phyloP scores from a whole-genome alignment of 2,329 filamentous ascomycete genomes.

The Paramyrothecium roridum region DNA sequence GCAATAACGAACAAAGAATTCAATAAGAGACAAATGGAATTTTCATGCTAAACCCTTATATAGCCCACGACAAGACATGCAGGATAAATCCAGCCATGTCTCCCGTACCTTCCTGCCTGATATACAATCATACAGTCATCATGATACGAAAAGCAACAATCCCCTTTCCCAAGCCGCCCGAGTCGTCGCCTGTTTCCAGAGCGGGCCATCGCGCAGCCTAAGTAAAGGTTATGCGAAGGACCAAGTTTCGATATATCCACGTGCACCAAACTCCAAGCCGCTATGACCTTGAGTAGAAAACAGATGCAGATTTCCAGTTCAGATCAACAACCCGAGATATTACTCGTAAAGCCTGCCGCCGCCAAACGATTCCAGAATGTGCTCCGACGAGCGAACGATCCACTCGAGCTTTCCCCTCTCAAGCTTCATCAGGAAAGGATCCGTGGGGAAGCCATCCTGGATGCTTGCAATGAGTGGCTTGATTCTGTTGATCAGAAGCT shows the following conservation, averaged over 20 bases:
- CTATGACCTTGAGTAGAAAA: background rate
- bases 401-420: constrained; percentile 36
- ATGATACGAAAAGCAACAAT: background rate
- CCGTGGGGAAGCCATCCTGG: constrained; percentile 32
- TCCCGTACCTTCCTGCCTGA: background rate
- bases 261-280: constrained; percentile 5
- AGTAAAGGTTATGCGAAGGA: background rate
- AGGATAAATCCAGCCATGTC: too few relatives aligned
- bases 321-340: constrained; percentile 2
- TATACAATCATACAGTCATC: background rate
- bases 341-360: constrained; percentile 25
- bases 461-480: constrained; percentile 29
- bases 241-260: background rate
- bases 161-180: background rate
- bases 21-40: too few relatives aligned
- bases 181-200: background rate
- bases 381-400: constrained; percentile 32
- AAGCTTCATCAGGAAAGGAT: constrained; percentile 34
- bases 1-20: too few relatives aligned
- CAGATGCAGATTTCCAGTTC: background rate
- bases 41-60: too few relatives aligned
- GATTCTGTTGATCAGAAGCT: constrained; percentile 31
- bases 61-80: too few relatives aligned
- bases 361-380: constrained; percentile 29
- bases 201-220: background rate